Evolutionary conservation across 1,139 yeast genomes (phyloP), one percentile per base, ranked within the genome.

Genomic region (Kazachstania sp.): DNA sequence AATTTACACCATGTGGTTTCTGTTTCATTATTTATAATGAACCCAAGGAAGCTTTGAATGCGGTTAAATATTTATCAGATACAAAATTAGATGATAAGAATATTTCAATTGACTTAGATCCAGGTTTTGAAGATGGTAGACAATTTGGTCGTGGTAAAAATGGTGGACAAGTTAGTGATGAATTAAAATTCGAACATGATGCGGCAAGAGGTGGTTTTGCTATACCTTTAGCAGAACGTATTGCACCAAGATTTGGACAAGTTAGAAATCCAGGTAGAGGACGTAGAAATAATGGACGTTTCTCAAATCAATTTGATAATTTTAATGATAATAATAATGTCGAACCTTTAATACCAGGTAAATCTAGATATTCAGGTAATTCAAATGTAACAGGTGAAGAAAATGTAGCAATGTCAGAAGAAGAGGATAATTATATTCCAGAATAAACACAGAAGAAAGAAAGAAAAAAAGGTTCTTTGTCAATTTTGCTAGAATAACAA

Each of bases 1-100:
- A 84, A 55, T 79, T 82, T 59, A 87, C 96, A 0, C 97, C 97
- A 0, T 88, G 97, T 63, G 97, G 97, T 31, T 92, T 92, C 67
- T 88, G 97, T 62, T 90, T 90, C 65, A 88, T 90, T 32, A 83
- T 86, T 41, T 92, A 81, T 64, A 74, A 74, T 47, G 67, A 72
- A 12, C 81, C 81, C 47, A 73, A 74, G 42, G 88, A 86, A 44
- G 87, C 96, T 0, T 70, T 87, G 41, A 79, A 83, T 54, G 86
- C 96, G 6, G 78, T 90, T 61, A 83, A 87, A 61, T 90, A 80
- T 61, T 71, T 92, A 49, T 81, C 85, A 53, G 82, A 81, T 44
- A 87, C 95, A 0, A 82, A 80, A 58, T 73, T 90, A 43, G 96
- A 90, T 61, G 94, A 90, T 45, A 80, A 86, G 51, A 72, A 73